phyloP scores from a whole-genome alignment of 2,329 filamentous ascomycete genomes.

The Fusarium hainanense region DNA sequence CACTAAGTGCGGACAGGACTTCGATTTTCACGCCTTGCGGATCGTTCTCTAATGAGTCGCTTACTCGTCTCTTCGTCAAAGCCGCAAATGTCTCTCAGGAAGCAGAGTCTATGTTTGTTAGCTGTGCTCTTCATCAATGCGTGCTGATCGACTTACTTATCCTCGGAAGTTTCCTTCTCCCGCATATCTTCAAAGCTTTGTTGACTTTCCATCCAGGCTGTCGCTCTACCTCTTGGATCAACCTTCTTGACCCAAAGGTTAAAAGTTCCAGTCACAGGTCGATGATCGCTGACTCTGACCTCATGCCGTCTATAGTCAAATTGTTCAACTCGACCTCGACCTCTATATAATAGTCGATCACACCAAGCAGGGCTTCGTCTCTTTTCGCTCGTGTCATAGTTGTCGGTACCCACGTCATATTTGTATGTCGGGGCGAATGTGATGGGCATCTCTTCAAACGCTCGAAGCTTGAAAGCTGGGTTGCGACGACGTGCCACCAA shows the following conservation, averaged over 20 bases:
- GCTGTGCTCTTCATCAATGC: too few relatives aligned
- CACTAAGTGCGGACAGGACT: slow-evolving; percentile 42
- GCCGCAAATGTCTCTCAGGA: slow-evolving; percentile 63
- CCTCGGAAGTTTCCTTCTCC: slow-evolving; percentile 73
- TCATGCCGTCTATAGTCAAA: slow-evolving; percentile 90
- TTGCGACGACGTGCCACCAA: slow-evolving; percentile 90
- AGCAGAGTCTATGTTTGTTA: slow-evolving; percentile 57
- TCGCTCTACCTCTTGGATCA: slow-evolving; percentile 71
- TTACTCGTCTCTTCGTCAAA: slow-evolving; percentile 65
- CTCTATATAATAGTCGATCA: slow-evolving; percentile 89
- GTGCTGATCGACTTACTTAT: slow-evolving; percentile 67
- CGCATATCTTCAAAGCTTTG: slow-evolving; percentile 79
- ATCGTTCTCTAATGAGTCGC: slow-evolving; percentile 58
- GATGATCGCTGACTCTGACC: slow-evolving; percentile 89
- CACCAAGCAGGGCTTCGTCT: slow-evolving; percentile 96
- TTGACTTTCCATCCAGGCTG: slow-evolving; percentile 78
- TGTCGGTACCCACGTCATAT: slow-evolving; percentile 95
- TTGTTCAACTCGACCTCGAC: slow-evolving; percentile 84
- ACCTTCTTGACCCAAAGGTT: slow-evolving; percentile 87
- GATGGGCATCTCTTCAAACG: slow-evolving; percentile 91
- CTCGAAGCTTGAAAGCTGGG: slow-evolving; percentile 86
- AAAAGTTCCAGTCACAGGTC: slow-evolving; percentile 89
- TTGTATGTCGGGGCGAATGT: slow-evolving; percentile 97
- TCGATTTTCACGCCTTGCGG: slow-evolving; percentile 42
- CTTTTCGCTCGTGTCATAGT: slow-evolving; percentile 95